phyloP scores from a whole-genome alignment of 345 rosid genomes.

The Stellera chamaejasme region DNA sequence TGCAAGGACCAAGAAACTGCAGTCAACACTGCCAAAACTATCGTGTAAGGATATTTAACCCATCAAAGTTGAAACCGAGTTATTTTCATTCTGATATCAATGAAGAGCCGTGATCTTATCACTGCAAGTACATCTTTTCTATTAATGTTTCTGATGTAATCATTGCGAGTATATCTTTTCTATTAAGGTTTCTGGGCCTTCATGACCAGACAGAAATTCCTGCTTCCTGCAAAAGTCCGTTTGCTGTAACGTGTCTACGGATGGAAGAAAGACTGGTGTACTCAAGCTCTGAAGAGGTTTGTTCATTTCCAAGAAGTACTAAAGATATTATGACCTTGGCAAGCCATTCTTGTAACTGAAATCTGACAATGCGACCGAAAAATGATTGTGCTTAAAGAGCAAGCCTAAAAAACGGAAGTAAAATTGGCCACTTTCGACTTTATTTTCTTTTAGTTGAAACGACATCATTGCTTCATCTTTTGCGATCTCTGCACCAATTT shows the following conservation, averaged over 20 bases:
- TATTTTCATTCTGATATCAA: conserved; percentile 2
- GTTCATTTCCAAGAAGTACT: background rate
- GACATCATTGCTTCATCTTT: background rate
- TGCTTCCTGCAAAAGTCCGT: conserved; percentile 44
- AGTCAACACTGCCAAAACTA: conserved; percentile 55
- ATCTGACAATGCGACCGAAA: too few relatives aligned
- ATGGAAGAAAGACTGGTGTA: conserved; percentile 89
- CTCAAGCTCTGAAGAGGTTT: conserved; percentile 70
- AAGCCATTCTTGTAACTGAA: too few relatives aligned
- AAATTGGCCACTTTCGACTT: background rate
- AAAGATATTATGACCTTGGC: too few relatives aligned
- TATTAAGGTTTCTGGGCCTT: conserved; percentile 63
- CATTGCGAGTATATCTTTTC: conserved; percentile 1
- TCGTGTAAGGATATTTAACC: conserved; percentile 36
- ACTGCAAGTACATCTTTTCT: background rate
- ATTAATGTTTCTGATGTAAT: background rate
- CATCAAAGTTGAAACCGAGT: too few relatives aligned
- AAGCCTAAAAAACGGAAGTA: too few relatives aligned
- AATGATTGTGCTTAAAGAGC: too few relatives aligned
- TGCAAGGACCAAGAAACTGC: conserved; percentile 52
- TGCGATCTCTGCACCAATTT: background rate
- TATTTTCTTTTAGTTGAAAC: background rate
- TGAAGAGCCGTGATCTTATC: background rate
- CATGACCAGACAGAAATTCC: conserved; percentile 57
- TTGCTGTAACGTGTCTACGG: conserved; percentile 51